Evolutionary conservation across 1,284 basidiomycete genomes (phyloP).

Genomic region (Ceratobasidium sp.): DNA sequence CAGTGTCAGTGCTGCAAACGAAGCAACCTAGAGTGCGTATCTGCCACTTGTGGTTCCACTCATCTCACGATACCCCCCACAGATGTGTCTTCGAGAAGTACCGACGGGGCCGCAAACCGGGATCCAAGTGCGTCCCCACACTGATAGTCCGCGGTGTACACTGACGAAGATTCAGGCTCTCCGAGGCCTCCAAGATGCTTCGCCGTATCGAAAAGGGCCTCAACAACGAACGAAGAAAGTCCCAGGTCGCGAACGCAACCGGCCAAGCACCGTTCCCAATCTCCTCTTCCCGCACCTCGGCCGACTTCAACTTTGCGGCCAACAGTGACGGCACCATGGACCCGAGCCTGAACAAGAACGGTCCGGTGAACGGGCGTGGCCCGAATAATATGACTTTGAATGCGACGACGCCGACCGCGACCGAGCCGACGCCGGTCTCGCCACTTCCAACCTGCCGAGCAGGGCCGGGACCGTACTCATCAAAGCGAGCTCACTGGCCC

Average conservation of each 20-base stretch:
- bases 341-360: constrained; percentile 40
- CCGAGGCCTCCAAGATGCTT: constrained; percentile 88
- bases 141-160: constrained; percentile 42
- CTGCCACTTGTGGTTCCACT: no score
- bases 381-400: neutral
- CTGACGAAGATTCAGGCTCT: constrained; percentile 67
- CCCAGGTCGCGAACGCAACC: constrained; percentile 31
- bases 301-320: constrained; percentile 32
- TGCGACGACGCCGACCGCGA: constrained; percentile 36
- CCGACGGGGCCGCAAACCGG: constrained; percentile 86
- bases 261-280: constrained; percentile 25
- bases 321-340: constrained; percentile 44
- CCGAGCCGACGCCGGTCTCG: constrained; percentile 19
- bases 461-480: neutral
- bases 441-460: constrained; percentile 8
- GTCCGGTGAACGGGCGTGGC: neutral
- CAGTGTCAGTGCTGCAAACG: constrained; percentile 85
- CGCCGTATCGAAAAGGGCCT: constrained; percentile 85
- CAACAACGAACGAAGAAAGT: constrained; percentile 60
- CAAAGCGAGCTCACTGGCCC: constrained; percentile 32
- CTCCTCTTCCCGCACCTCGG: constrained; percentile 20
- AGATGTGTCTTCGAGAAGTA: constrained; percentile 89
- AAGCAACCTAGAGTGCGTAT: constrained; percentile 77
- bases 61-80: no score
- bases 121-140: constrained; percentile 76